Evolutionary conservation across 139 green algal genomes (phyloP), one percentile per base, ranked within the genome.

Genomic region (Gonium pectorale): DNA sequence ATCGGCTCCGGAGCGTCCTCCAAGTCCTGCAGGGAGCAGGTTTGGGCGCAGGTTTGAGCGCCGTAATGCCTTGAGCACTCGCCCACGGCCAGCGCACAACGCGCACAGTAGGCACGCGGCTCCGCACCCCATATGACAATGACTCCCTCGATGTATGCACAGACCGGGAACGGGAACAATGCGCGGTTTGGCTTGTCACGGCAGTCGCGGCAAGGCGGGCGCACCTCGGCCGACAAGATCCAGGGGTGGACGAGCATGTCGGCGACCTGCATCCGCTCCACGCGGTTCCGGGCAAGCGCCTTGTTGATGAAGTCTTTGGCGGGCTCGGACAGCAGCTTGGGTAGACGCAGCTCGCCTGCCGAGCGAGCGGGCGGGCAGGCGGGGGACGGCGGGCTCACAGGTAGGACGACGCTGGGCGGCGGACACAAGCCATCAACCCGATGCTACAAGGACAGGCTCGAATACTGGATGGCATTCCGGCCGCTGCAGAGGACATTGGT

Each of bases 231-330:
- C 0, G 35, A 64, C 19, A 26, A 33, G 27, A 85, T 85, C 79
- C 79, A 85, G 11, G 79, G 56, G 44, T 85, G 79, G 11, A 56
- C 27, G 46, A 85, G 67, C 79, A 85, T 85, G 26, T 85, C 79
- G 21, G 27, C 64, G 27, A 85, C 37, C 4, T 22, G 40, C 27
- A 77, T 33, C 46, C 79, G 46, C 27, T 77, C n/a, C 35, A 52
- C 7, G 5, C 64, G 79, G 35, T 78, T 67, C 17, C 79, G 79
- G 0, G 79, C 79, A 35, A 85, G 63, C 4, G 79, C 79, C 24
- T 64, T 33, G 26, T 75, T 77, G 26, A 77, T 43, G 35, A 85
- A 77, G 44, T 85, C 79, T 49, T 85, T 85, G 46, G 79, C 79
- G 8, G 44, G 49, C 0, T 75, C 79, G 11, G 79, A 78, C 37